Evolutionary conservation across 306 rosid species (phyloP).

Genomic region (Cicer arietinum): DNA sequence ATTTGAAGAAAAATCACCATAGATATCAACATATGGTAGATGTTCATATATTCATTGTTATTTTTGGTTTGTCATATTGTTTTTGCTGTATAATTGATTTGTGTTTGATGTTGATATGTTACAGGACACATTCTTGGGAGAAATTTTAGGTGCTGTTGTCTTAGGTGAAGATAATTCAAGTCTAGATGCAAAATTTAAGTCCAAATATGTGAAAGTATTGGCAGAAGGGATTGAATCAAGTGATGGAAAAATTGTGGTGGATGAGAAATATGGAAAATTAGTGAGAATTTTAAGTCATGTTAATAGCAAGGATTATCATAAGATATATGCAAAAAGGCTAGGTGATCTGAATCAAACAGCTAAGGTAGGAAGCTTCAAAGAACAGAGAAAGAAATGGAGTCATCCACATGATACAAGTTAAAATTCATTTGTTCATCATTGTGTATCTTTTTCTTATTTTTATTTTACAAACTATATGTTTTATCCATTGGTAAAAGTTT

Average conservation of each 20-base stretch:
- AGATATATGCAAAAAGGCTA: constrained; percentile 58
- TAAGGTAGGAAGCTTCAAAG: constrained; percentile 70
- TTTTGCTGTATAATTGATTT: constrained; percentile 7
- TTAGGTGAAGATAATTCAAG: constrained; percentile 46
- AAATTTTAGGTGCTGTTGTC: constrained; percentile 71
- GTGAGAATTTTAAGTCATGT: constrained; percentile 65
- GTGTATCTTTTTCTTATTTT: not conserved
- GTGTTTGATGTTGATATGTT: constrained; percentile 34
- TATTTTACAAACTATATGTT: constrained; percentile 23
- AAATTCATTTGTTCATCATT: constrained; percentile 27
- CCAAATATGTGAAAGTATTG: constrained; percentile 54
- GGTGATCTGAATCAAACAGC: constrained; percentile 68
- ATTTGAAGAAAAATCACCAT: constrained; percentile 55
- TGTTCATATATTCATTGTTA: constrained; percentile 1
- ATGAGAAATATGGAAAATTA: constrained; percentile 57
- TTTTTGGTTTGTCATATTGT: constrained; percentile 26
- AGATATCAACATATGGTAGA: constrained; percentile 85
- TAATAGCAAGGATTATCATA: constrained; percentile 50
- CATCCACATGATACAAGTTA: constrained; percentile 41
- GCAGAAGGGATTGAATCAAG: constrained; percentile 63
- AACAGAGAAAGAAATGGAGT: constrained; percentile 66
- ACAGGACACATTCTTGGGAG: constrained; percentile 80
- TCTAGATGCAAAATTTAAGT: constrained; percentile 51
- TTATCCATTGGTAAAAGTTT: constrained; percentile 30
- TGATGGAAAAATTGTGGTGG: constrained; percentile 65